Percentiles rank a stretch among this genome's conserved stretches.
phyloP scores from a whole-genome alignment of 441 rosid species.

The Gossypium schwendimanii region DNA sequence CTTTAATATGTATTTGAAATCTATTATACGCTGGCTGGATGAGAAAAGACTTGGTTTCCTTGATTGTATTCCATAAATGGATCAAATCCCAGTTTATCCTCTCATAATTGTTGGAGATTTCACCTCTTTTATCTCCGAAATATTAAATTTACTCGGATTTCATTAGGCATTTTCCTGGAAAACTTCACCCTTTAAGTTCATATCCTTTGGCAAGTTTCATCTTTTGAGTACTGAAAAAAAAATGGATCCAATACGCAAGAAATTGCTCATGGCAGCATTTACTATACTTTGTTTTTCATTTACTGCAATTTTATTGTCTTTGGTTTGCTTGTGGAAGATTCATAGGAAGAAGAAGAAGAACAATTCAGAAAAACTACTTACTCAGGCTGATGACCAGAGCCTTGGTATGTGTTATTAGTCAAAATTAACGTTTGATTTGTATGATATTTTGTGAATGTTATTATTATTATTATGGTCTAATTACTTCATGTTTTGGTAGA shows the following conservation, averaged over 20 bases:
- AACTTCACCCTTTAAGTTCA: background rate
- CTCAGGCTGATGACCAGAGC: background rate
- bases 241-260: background rate
- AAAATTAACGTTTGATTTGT: background rate
- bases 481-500: background rate
- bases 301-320: background rate
- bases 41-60: background rate
- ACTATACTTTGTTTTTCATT: background rate
- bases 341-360: background rate
- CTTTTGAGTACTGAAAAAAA: background rate
- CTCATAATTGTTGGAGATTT: background rate
- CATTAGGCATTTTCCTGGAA: background rate
- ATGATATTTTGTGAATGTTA: background rate
- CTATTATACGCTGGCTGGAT: background rate
- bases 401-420: background rate
- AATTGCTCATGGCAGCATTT: background rate
- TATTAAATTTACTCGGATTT: background rate
- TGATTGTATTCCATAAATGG: background rate
- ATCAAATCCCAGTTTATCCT: background rate
- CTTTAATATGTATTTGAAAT: no score
- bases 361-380: background rate
- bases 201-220: background rate
- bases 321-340: background rate
- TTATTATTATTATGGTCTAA: background rate
- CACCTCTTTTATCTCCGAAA: background rate